Evolutionary conservation across 805 yeast species (phyloP).

Genomic region (Starmerella bombi): DNA sequence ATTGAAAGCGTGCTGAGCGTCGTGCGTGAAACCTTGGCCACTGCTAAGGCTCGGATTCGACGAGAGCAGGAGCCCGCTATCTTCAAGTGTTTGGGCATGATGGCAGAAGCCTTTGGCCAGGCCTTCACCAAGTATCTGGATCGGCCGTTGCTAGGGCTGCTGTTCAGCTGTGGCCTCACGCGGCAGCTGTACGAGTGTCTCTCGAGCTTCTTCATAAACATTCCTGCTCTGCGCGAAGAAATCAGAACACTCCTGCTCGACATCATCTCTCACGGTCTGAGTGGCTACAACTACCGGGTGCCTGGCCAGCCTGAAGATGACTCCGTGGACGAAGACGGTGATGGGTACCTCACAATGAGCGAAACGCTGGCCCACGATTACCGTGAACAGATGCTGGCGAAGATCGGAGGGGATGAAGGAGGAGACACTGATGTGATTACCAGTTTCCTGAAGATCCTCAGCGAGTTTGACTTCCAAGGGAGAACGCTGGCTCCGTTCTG

Average conservation of each 20-base stretch:
- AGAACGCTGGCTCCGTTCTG: conserved; percentile 79
- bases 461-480: conserved; percentile 58
- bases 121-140: conserved; percentile 82
- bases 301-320: conserved; percentile 60
- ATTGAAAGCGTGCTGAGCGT: conserved; percentile 76
- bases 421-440: conserved; percentile 43
- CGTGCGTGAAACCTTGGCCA: conserved; percentile 58
- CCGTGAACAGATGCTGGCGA: conserved; percentile 56
- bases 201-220: conserved; percentile 48
- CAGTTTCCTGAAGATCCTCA: conserved; percentile 67
- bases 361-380: conserved; percentile 49
- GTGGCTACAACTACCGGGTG: conserved; percentile 67
- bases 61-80: conserved; percentile 73
- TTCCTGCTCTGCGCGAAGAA: conserved; percentile 66
- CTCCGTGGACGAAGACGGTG: conserved; percentile 6
- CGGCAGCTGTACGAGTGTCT: conserved; percentile 68
- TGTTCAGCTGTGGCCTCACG: conserved; percentile 73
- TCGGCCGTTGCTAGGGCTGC: conserved; percentile 61
- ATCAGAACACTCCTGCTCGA: conserved; percentile 62
- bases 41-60: conserved; percentile 43
- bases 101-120: conserved; percentile 84
- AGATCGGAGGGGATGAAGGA: conserved; percentile 49
- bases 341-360: conserved; percentile 7
- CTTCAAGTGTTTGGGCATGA: conserved; percentile 74
- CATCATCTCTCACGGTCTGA: conserved; percentile 56